Percentiles rank a stretch among this genome's conserved stretches.
Conservation (phyloP, 2,329 filamentous ascomycete species). For the Alternaria dauci region DNA sequence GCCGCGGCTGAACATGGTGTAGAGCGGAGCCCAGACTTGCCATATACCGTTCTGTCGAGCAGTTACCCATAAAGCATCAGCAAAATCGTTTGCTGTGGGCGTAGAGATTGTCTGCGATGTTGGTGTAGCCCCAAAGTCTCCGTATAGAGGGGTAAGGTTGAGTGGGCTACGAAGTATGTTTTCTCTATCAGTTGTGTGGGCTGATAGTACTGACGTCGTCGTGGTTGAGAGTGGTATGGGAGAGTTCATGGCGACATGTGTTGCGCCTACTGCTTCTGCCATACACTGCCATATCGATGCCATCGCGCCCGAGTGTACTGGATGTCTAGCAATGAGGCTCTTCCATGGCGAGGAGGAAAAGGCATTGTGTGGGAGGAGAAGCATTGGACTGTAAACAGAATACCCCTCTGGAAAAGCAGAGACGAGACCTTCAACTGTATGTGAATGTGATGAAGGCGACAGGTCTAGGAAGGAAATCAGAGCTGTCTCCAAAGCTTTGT, state of each 20-base stretch:
- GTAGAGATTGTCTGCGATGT: constrained; percentile 25
- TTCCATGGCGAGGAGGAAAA: constrained; percentile 51
- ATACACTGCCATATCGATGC: constrained; percentile 39
- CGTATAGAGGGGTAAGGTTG: constrained; percentile 73
- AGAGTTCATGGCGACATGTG: constrained; percentile 67
- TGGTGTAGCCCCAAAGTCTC: constrained; percentile 71
- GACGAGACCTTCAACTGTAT: constrained; percentile 28
- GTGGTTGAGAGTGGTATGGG: constrained; percentile 58
- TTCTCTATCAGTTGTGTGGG: constrained; percentile 16
- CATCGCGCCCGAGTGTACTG: constrained; percentile 36
- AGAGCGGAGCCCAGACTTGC: constrained; percentile 87
- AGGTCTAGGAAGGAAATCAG: constrained; percentile 22
- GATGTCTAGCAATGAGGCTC: constrained; percentile 36
- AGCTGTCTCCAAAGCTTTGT: constrained; percentile 30
- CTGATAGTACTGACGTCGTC: not conserved
- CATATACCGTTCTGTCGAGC: constrained; percentile 77
- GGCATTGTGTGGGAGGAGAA: constrained; percentile 63
- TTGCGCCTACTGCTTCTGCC: constrained; percentile 54
- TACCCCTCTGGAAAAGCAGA: constrained; percentile 54
- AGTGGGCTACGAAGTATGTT: constrained; percentile 79
- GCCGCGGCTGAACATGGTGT: constrained; percentile 94
- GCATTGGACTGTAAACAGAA: constrained; percentile 65
- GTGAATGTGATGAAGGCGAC: constrained; percentile 21
- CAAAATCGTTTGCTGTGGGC: constrained; percentile 63
- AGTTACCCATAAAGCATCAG: constrained; percentile 77